Conservation (phyloP, 2,329 filamentous ascomycete species). For the Nigrospora oryzae region DNA sequence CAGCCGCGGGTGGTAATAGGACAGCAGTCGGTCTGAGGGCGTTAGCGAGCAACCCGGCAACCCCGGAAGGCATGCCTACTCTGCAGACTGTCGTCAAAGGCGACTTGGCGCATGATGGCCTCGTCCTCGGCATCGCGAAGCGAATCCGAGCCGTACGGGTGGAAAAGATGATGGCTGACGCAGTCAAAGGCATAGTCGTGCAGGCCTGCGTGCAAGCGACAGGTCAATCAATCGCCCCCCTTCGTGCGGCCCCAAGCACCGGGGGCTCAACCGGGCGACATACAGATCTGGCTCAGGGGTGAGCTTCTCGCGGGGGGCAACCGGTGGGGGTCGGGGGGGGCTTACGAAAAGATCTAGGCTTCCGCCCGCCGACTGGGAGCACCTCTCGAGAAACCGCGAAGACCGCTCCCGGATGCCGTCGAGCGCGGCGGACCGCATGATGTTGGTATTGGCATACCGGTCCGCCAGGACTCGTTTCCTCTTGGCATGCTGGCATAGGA, state of each 20-base stretch:
- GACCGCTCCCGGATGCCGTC: conserved; percentile 50
- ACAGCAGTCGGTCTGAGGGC: conserved; percentile 46
- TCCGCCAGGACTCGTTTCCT: conserved; percentile 57
- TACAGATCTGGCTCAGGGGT: background rate
- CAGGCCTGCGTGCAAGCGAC: conserved; percentile 25
- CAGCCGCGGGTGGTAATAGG: conserved; percentile 46
- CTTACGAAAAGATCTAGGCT: conserved; percentile 55
- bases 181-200: conserved; percentile 65
- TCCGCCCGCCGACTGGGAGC: conserved; percentile 30
- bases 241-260: conserved; percentile 3
- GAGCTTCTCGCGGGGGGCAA: background rate
- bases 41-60: background rate
- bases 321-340: background rate
- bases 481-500: conserved; percentile 43
- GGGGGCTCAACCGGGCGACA: conserved; percentile 4
- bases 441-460: conserved; percentile 60
- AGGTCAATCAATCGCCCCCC: conserved; percentile 4
- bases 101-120: conserved; percentile 59
- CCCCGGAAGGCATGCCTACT: conserved; percentile 32
- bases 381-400: conserved; percentile 44
- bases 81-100: conserved; percentile 58
- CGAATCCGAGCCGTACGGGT: conserved; percentile 55
- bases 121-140: conserved; percentile 47
- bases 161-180: conserved; percentile 61
- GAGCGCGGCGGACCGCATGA: conserved; percentile 47